Conservation (phyloP, 306 rosid species). For the Fragaria vesca region DNA sequence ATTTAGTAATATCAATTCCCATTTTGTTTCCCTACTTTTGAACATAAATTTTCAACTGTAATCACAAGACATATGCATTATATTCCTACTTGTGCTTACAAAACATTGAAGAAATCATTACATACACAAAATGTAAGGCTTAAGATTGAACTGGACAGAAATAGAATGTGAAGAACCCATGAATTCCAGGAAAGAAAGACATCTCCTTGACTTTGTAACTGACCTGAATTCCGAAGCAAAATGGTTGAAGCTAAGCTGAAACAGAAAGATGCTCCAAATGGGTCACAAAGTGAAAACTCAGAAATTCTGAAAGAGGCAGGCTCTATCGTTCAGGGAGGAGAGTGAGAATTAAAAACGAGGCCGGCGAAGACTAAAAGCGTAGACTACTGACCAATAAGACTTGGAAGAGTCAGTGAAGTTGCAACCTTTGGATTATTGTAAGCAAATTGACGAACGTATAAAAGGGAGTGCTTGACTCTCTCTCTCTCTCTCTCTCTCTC, state of each 20-base stretch:
- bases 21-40: background rate
- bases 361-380: constrained; percentile 1
- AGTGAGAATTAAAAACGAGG: background rate
- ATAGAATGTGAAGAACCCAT: background rate
- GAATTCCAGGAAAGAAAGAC: background rate
- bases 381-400: background rate
- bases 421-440: background rate
- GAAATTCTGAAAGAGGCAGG: background rate
- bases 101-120: background rate
- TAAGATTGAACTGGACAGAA: background rate
- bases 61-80: background rate
- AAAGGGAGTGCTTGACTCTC: background rate
- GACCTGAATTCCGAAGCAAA: background rate
- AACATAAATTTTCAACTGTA: background rate
- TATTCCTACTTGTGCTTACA: too few relatives aligned
- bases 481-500: background rate
- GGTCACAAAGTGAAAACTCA: background rate
- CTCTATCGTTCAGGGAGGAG: background rate
- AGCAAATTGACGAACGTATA: background rate
- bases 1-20: too few relatives aligned
- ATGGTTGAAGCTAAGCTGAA: background rate
- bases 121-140: background rate
- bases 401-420: background rate
- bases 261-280: background rate
- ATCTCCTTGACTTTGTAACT: background rate